These are phyloP conservation scores for Suillus hirtellus DNA, from an alignment of 768 basidiomycete genomes.

Conservation along the genomic window DNA sequence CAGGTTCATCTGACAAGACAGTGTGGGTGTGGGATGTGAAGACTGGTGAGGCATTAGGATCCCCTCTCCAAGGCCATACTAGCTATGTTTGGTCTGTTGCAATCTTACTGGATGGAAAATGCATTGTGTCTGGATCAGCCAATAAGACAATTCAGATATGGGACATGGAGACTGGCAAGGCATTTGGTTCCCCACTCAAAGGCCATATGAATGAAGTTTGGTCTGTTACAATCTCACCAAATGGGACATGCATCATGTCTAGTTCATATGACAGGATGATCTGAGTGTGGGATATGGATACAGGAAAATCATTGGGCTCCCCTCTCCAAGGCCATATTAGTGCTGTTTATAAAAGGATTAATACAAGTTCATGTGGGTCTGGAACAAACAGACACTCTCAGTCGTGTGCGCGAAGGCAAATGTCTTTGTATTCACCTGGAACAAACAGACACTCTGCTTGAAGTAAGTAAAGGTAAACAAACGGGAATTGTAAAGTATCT, in stretches of 20 bases:
- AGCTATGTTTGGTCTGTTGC: not conserved
- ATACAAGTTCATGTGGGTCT: no score
- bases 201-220: not conserved
- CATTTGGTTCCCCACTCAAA: not conserved
- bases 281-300: conserved; percentile 8
- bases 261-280: conserved; percentile 3
- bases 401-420: no score
- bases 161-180: conserved; percentile 6
- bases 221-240: not conserved
- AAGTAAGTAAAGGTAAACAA: no score
- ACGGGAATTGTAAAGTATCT: no score
- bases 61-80: conserved; percentile 13
- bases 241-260: conserved; percentile 7
- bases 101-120: not conserved
- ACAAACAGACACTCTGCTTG: no score
- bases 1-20: conserved; percentile 9
- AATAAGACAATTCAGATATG: conserved; percentile 11
- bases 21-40: conserved; percentile 1
- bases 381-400: no score
- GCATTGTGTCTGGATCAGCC: not conserved
- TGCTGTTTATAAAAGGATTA: conserved; percentile 5
- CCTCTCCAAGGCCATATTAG: conserved; percentile 5
- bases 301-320: not conserved
- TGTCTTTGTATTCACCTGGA: no score
- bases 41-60: conserved; percentile 19